Evolutionary conservation across 2,329 filamentous ascomycete genomes (phyloP), one percentile per base, ranked within the genome.

Genomic region (Hypomyces rosellus): DNA sequence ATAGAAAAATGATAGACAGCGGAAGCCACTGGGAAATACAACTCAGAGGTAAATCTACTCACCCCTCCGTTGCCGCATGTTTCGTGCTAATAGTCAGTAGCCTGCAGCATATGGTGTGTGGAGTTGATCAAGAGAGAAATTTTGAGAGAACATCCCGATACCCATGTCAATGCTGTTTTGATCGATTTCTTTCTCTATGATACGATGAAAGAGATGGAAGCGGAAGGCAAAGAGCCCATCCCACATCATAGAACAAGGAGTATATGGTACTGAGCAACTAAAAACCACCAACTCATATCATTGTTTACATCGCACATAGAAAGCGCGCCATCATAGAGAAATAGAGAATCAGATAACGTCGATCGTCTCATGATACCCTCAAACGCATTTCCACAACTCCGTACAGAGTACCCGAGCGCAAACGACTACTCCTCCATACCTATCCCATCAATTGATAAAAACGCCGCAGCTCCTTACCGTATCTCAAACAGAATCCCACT

Each of bases 181-280:
- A 93, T 99, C 55, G 93, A 99, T 68, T 99, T 97, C 70, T 96
- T 96, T 68, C 73, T 99, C 49, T 99, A 99, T 65, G 93, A 99
- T 70, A 83, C 86, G 15, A 90, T 93, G 71, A 99, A 97, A 67
- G 86, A 89, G 63, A 68, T 87, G 64, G 92, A 97, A 67, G 74
- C 71, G 1, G 66, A 74, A 57, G 74, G 82, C 47, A 67, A 75
- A 49, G 80, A 84, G 63, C 74, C 72, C 38, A 59, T 69, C 44
- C 88, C 89, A 5, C 90, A 96, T 69, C 91, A 96, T 69, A 78
- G 91, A 56, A 96, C 91, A 40, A 81, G 91, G 65, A 95, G 89
- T 63, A 96, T 96, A 54, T 96, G 91, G 91, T 96, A 96, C 68
- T 96, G 69, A 55, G 30, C 15, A 25, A 22, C 12, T 3, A 42